Evolutionary conservation across 352 stramenopile genomes (phyloP).

Genomic region (Globisporangium camurandrum): DNA sequence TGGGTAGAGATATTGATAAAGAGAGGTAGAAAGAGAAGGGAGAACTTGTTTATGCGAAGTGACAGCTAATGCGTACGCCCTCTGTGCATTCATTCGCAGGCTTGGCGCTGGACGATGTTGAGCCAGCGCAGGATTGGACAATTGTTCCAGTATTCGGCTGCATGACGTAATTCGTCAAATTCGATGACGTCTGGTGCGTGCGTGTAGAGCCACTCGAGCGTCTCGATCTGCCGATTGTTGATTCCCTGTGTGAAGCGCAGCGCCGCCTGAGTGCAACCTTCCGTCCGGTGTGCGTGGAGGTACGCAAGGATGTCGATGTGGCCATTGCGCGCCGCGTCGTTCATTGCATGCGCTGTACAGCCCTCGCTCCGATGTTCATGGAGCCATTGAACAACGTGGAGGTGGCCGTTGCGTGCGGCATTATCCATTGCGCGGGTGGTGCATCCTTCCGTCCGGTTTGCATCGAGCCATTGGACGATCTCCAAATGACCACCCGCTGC

Average conservation of each 20-base stretch:
- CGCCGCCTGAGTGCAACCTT: constrained; percentile 8
- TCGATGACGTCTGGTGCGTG: not conserved
- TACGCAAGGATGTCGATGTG: constrained; percentile 6
- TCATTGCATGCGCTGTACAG: constrained; percentile 8
- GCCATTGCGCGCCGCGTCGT: constrained; percentile 4
- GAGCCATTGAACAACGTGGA: constrained; percentile 9
- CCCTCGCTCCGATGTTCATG: constrained; percentile 3
- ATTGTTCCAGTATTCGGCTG: not conserved
- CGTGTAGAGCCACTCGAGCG: constrained; percentile 11
- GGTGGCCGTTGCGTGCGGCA: constrained; percentile 11
- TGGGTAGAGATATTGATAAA: no score
- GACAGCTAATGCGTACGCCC: no score
- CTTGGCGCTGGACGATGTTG: constrained; percentile 2
- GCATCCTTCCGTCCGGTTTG: constrained; percentile 13
- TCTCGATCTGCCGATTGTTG: constrained; percentile 12
- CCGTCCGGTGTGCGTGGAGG: constrained; percentile 1
- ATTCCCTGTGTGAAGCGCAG: constrained; percentile 2
- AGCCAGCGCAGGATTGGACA: constrained; percentile 8
- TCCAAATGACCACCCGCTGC: constrained; percentile 5
- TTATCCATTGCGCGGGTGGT: constrained; percentile 19
- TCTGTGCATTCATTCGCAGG: not conserved
- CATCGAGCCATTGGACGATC: constrained; percentile 14
- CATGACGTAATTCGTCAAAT: not conserved
- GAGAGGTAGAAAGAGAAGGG: no score
- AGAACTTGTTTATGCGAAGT: no score